A percentile compares a stretch with the other conserved stretches of the same genome.
Evolutionary conservation across 345 rosid genomes (phyloP).

Genomic region (Nasturtium officinale): DNA sequence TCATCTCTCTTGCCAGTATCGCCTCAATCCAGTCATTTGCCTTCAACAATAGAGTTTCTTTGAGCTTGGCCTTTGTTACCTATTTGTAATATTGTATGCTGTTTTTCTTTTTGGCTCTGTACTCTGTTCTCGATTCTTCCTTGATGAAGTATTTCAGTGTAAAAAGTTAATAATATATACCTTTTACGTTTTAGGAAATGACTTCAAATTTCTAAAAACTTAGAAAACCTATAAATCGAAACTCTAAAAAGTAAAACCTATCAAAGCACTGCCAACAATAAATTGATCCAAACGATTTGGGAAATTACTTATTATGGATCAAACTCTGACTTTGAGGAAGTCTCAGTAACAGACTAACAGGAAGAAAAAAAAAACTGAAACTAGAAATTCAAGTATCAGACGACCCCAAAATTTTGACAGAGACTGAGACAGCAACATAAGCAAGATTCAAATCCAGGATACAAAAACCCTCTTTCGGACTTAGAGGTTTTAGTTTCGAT

Average conservation of each 20-base stretch:
- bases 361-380: conserved; percentile 8
- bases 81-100: too few relatives aligned
- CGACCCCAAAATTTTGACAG: conserved; percentile 38
- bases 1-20: too few relatives aligned
- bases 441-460: conserved; percentile 43
- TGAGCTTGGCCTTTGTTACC: too few relatives aligned
- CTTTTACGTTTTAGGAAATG: too few relatives aligned
- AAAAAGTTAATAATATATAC: too few relatives aligned
- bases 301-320: conserved; percentile 23
- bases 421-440: conserved; percentile 34
- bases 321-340: conserved; percentile 25
- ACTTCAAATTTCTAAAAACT: too few relatives aligned
- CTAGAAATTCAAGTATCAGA: conserved; percentile 24
- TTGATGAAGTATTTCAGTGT: too few relatives aligned
- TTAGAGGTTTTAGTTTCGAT: conserved; percentile 27
- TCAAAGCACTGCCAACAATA: conserved; percentile 8
- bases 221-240: background rate
- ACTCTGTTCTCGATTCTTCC: too few relatives aligned
- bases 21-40: too few relatives aligned
- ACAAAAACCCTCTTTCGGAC: conserved; percentile 37
- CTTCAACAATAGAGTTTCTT: too few relatives aligned
- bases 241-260: background rate
- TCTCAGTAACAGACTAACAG: background rate
- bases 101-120: too few relatives aligned
- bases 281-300: conserved; percentile 17